Base-by-base conservation (phyloP, 2,329 filamentous ascomycete species). In the Aureobasidium sp. region DNA sequence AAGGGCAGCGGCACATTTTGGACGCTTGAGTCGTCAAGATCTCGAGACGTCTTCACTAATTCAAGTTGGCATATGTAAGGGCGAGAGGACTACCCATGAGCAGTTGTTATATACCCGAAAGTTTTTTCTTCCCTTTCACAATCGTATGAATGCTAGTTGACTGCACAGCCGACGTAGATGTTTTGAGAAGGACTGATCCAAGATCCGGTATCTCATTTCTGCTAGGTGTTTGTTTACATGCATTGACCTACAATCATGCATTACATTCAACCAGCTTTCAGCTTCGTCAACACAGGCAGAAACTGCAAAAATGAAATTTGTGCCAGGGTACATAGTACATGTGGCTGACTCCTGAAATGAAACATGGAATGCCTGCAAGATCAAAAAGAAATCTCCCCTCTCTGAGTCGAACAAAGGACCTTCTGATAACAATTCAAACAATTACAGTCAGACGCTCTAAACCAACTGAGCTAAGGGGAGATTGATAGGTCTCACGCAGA, bases 371-470 rank as follows among this genome's bases (percentile, higher is more conserved):
- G n/a, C n/a, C n/a, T n/a, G n/a, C n/a, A n/a, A n/a, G n/a, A n/a
- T n/a, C 25, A 52, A 52, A 52, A 34, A 34, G n/a, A 35, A 51
- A 22, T 49, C 45, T 49, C 45, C 45, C 32, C 35, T 49, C 45
- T 49, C 45, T 49, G 45, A 49, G 34, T 49, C 45, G 45, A 49
- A 49, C 45, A 49, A 49, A 49, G 45, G 45, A 49, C 45, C 45
- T 49, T 49, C 34, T 32, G 45, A 49, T 49, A 22, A 47, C 34
- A 49, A 49, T 39, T 24, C n/a, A 39, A 45, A 21, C 45, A 38
- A 49, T 49, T 49, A 49, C 45, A 49, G 45, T 49, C 45, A 32
- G 34, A 49, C 45, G 45, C 45, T 49, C 45, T 49, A 49, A 48
- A 39, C 45, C 45, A 49, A 49, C 45, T 49, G 45, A 49, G 45